Base-by-base conservation (phyloP, 2,329 filamentous ascomycete genomes). In the Scedosporium aurantiacum region DNA sequence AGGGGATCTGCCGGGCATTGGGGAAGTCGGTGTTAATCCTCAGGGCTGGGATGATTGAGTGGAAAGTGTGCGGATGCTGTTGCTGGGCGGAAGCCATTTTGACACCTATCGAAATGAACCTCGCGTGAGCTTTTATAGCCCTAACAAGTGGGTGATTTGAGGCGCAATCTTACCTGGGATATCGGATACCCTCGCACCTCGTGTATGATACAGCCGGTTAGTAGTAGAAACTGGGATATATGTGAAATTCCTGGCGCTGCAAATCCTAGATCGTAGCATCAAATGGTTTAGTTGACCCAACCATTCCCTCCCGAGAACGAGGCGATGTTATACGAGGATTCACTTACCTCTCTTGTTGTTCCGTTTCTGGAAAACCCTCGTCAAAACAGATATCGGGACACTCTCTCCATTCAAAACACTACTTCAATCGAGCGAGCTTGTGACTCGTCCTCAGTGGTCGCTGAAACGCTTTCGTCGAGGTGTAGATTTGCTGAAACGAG, bases 81-180 rank as follows among this genome's bases (percentile, higher is more conserved):
- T 60, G 41, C 37, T 52, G 58, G 10, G 50, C 28, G 16, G 25
- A 52, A 60, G 58, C 45, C 58, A 60, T 60, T 27, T 52, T 52
- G 40, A 5, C 12, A 18, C n/a, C 58, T 50, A n/a, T 12, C 27
- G n/a, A 28, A 47, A 21, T 6, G 43, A 18, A 27, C 8, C 37
- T 8, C 2, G 8, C 2, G 8, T 57, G 6, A 57, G 55, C 32
- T 43, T 21, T 4, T 10, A 18, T 27, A 10, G 4, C 28, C 3
- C 6, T 40, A 18, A 21, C 5, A 2, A 10, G 8, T 57, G n/a
- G 5, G 55, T 23, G 55, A 40, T 41, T 5, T 40, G n/a, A 57
- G 5, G 27, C 55, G 3, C 32, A 2, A 18, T 57, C 14, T 12
- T 37, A 37, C 32, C 32, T 37, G 32, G 32, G 8, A 47, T 14